A percentile compares a stretch with the other conserved stretches of the same genome.
phyloP scores from a whole-genome alignment of 1,139 yeast genomes.

The Scheffersomyces insectosa region DNA sequence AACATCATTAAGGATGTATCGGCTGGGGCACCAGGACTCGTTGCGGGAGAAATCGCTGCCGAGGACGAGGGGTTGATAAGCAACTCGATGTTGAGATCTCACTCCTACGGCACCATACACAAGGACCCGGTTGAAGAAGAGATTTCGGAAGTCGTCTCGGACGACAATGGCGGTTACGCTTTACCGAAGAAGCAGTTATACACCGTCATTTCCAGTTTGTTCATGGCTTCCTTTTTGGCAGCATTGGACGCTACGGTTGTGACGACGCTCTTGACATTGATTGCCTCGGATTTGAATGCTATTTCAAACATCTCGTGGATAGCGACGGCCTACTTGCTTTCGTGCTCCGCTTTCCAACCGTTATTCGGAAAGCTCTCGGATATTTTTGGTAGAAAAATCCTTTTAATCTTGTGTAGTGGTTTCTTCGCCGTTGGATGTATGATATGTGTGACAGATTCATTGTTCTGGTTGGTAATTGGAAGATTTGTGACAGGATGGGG shows the following conservation, averaged over 20 bases:
- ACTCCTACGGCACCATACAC: slow-evolving; percentile 7
- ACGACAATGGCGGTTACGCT: slow-evolving; percentile 27
- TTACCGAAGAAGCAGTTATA: slow-evolving; percentile 33
- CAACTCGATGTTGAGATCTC: slow-evolving; percentile 4
- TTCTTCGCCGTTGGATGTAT: slow-evolving; percentile 43
- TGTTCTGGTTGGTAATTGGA: slow-evolving; percentile 56
- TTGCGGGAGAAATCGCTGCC: slow-evolving; percentile 51
- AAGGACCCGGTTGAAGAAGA: slow-evolving; percentile 1
- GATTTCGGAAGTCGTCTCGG: slow-evolving; percentile 5
- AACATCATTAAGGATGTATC: slow-evolving; percentile 35
- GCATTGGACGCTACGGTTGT: slow-evolving; percentile 49
- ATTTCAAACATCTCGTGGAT: slow-evolving; percentile 48
- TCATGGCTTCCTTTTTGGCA: slow-evolving; percentile 42
- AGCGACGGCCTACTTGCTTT: slow-evolving; percentile 42
- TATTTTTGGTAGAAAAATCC: slow-evolving; percentile 71
- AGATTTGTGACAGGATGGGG: slow-evolving; percentile 57
- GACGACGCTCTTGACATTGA: slow-evolving; percentile 41
- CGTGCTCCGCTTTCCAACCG: slow-evolving; percentile 58
- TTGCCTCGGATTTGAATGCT: slow-evolving; percentile 45
- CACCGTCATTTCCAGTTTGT: slow-evolving; percentile 35
- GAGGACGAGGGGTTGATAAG: slow-evolving; percentile 32
- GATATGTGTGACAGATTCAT: slow-evolving; percentile 41
- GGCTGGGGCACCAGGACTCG: slow-evolving; percentile 46
- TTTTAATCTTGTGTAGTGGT: slow-evolving; percentile 34
- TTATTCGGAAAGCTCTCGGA: slow-evolving; percentile 84